phyloP scores from a whole-genome alignment of 768 basidiomycete genomes.

The Macrolepiota fuliginosa region DNA sequence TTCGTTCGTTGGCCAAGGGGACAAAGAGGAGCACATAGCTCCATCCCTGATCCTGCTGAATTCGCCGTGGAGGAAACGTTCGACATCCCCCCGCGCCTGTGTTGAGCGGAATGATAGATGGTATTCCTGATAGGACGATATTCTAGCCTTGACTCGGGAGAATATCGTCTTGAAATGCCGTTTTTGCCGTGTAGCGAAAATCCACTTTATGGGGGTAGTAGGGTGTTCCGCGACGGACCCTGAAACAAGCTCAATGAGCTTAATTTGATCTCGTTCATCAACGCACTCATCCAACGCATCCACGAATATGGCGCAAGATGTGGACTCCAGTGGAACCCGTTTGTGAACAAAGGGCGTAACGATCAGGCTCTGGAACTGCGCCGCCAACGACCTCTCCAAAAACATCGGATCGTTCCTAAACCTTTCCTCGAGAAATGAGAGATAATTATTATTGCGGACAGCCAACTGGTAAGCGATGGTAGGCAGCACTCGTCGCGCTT shows the following conservation, averaged over 20 bases:
- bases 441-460: background rate
- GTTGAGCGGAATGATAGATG: background rate
- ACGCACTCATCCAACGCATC: background rate
- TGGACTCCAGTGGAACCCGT: background rate
- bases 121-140: background rate
- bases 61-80: background rate
- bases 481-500: background rate
- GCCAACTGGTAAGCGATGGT: conserved; percentile 1
- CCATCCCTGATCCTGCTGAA: background rate
- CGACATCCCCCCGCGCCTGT: background rate
- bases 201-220: background rate
- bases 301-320: background rate
- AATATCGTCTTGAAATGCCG: background rate
- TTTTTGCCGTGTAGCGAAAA: background rate
- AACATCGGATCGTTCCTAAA: background rate
- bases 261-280: background rate
- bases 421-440: background rate
- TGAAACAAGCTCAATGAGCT: background rate
- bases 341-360: background rate
- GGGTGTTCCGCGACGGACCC: background rate
- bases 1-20: background rate
- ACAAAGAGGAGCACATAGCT: background rate
- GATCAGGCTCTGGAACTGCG: background rate
- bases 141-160: background rate
- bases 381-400: background rate